These are phyloP conservation scores for Lathyrus sativus DNA, from an alignment of 306 rosid genomes.

Conservation along the genomic window DNA sequence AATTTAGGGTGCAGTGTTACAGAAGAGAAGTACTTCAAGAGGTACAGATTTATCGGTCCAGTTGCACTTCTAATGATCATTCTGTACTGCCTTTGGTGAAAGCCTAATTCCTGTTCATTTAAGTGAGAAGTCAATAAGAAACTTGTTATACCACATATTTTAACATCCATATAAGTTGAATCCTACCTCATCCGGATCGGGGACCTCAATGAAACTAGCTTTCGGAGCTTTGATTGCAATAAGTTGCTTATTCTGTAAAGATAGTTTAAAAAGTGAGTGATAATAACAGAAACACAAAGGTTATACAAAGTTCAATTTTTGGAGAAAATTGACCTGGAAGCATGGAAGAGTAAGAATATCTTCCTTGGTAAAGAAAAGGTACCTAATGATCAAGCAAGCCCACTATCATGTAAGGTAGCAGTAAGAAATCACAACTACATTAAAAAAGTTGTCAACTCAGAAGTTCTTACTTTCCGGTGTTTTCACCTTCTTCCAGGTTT, in stretches of 20 bases:
- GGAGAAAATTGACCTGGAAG: slow-evolving; percentile 64
- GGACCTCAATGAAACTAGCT: slow-evolving; percentile 76
- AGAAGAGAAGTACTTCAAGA: slow-evolving; percentile 59
- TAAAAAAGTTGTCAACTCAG: slow-evolving; percentile 7
- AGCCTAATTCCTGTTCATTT: slow-evolving; percentile 59
- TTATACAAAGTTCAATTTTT: slow-evolving; percentile 3
- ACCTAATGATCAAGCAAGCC: slow-evolving; percentile 49
- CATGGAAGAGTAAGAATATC: slow-evolving; percentile 68
- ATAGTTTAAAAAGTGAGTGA: slow-evolving; percentile 40
- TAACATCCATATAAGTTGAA: slow-evolving; percentile 36
- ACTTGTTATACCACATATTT: slow-evolving; percentile 18
- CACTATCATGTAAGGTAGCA: slow-evolving; percentile 35
- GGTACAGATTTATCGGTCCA: slow-evolving; percentile 75
- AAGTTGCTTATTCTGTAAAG: slow-evolving; percentile 65
- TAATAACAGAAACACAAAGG: slow-evolving; percentile 28
- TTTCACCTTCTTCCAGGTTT: slow-evolving; percentile 53
- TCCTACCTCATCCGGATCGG: slow-evolving; percentile 86
- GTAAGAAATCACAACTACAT: slow-evolving; percentile 24
- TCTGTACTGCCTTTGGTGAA: slow-evolving; percentile 62
- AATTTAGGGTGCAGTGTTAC: slow-evolving; percentile 22
- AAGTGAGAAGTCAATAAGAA: slow-evolving; percentile 41
- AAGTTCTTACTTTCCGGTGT: slow-evolving; percentile 53
- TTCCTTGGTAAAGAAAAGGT: slow-evolving; percentile 60
- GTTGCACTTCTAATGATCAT: slow-evolving; percentile 72
- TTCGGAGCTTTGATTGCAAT: slow-evolving; percentile 79